phyloP scores from a whole-genome alignment of 495 filamentous ascomycete genomes.

The Tuber indicum region DNA sequence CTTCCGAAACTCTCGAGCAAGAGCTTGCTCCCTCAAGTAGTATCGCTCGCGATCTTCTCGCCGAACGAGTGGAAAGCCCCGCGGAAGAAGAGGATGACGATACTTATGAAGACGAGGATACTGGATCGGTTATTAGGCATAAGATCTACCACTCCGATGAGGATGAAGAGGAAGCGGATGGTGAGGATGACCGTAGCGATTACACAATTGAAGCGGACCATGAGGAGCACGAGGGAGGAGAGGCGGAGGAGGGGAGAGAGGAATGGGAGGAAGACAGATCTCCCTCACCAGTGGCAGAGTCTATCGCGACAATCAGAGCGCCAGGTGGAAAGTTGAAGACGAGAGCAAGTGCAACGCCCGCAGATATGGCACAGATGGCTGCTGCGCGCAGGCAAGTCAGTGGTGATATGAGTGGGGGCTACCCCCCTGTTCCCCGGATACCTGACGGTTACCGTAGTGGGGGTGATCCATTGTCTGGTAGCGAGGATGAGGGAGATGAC shows the following conservation, averaged over 20 bases:
- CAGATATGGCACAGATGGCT: constrained; percentile 80
- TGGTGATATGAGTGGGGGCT: constrained; percentile 43
- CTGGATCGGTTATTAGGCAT: constrained; percentile 82
- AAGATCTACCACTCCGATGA: constrained; percentile 53
- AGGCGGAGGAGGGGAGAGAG: neutral
- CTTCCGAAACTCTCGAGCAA: constrained; percentile 17
- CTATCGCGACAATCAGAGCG: constrained; percentile 75
- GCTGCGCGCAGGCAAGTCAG: constrained; percentile 80
- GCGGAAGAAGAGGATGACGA: constrained; percentile 45
- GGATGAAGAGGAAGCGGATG: constrained; percentile 41
- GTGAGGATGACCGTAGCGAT: constrained; percentile 31
- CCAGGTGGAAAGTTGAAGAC: constrained; percentile 85
- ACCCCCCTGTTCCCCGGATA: constrained; percentile 57
- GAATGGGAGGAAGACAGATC: constrained; percentile 21
- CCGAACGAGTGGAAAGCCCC: constrained; percentile 47
- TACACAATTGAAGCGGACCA: constrained; percentile 42
- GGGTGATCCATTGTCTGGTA: constrained; percentile 43
- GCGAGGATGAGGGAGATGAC: constrained; percentile 41
- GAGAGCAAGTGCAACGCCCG: constrained; percentile 74
- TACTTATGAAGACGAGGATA: constrained; percentile 61
- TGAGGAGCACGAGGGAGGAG: constrained; percentile 22
- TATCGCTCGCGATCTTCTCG: constrained; percentile 27
- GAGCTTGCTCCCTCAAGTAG: constrained; percentile 31
- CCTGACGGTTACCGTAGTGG: constrained; percentile 51
- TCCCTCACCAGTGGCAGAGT: constrained; percentile 61